Evolutionary conservation across 805 yeast genomes (phyloP), one percentile per base, ranked within the genome.

Genomic region (Candida stauntonica): DNA sequence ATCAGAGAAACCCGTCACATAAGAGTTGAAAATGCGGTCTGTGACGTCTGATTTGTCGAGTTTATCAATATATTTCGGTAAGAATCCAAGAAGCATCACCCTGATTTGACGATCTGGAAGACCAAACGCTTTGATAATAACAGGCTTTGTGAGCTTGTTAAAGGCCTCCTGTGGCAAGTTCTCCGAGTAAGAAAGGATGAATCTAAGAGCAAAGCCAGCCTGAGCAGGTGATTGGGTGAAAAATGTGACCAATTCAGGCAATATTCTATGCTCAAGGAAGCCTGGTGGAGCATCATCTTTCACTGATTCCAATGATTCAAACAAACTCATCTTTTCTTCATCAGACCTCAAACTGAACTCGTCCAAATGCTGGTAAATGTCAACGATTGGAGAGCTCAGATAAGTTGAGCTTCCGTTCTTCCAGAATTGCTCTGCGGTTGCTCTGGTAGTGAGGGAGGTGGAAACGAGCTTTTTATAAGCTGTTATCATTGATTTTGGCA

Each of bases 1-100:
- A 57, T 91, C 99, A 24, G 80, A 76, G 52, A 91, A 83, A 0
- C 99, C 98, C 14, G 82, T 77, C n/a, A 81, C 62, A 50, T 85
- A 68, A 33, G 72, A 72, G 8, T 76, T 75, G 58, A 85, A 86
- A 1, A 93, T 70, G 47, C 75, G 78, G 47, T 73, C 79, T 46
- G 81, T 81, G 4, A 89, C 73, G 21, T 82, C 86, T 31, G 72
- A 61, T 28, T 75, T 76, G 3, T 76, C 67, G 17, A 87, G 57
- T 26, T 60, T 59, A 1, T 64, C 65, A 19, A 77, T 66, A 43
- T 74, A 77, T 13, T 64, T 58, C 0, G 88, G 80, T 39, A 91
- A 62, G 32, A 77, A 65, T 16, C 76, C 75, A 41, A 91, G 66
- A 20, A 93, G 62, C n/a, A 80, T 68, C 50, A 87, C 69, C 39